These are phyloP conservation scores for Hygrophila difformis DNA, from an alignment of 257 asterid genomes.

Conservation along the genomic window DNA sequence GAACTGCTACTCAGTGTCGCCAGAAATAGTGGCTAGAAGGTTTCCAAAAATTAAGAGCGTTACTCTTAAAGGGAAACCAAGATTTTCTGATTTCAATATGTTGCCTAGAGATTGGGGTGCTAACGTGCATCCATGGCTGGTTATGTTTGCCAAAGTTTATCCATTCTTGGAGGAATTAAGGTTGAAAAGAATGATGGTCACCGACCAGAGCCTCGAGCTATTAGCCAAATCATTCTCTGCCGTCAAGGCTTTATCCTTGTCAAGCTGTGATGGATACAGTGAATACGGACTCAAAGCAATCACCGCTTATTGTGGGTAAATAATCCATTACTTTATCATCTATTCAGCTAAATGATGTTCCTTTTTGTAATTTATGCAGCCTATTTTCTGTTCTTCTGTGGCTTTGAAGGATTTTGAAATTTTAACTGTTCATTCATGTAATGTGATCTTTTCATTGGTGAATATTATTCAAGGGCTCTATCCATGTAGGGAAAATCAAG, in stretches of 20 bases:
- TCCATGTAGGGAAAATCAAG: too few species aligned
- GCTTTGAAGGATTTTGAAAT: too few species aligned
- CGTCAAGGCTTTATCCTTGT: slow-evolving; percentile 64
- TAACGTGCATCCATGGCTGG: slow-evolving; percentile 59
- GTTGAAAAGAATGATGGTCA: slow-evolving; percentile 68
- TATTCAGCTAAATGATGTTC: too few species aligned
- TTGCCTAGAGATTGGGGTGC: slow-evolving; percentile 79
- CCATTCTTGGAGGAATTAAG: slow-evolving; percentile 80
- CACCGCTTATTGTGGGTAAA: slow-evolving; percentile 71
- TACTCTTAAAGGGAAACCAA: slow-evolving; percentile 65
- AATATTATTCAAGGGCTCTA: too few species aligned
- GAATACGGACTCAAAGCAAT: slow-evolving; percentile 63
- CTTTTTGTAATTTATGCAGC: neutral
- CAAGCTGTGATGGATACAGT: slow-evolving; percentile 78
- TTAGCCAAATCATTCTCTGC: slow-evolving; percentile 57
- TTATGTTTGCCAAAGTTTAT: slow-evolving; percentile 58
- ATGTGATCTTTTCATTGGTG: too few species aligned
- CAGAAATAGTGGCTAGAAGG: slow-evolving; percentile 66
- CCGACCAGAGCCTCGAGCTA: slow-evolving; percentile 74
- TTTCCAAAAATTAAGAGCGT: slow-evolving; percentile 64
- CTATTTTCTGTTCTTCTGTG: neutral
- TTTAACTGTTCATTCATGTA: too few species aligned
- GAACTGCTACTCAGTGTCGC: slow-evolving; percentile 75
- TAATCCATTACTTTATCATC: neutral
- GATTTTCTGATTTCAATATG: slow-evolving; percentile 80